These are phyloP conservation scores for Ceratobasidium sp. DNA, from an alignment of 1,284 basidiomycete species.

Conservation along the genomic window DNA sequence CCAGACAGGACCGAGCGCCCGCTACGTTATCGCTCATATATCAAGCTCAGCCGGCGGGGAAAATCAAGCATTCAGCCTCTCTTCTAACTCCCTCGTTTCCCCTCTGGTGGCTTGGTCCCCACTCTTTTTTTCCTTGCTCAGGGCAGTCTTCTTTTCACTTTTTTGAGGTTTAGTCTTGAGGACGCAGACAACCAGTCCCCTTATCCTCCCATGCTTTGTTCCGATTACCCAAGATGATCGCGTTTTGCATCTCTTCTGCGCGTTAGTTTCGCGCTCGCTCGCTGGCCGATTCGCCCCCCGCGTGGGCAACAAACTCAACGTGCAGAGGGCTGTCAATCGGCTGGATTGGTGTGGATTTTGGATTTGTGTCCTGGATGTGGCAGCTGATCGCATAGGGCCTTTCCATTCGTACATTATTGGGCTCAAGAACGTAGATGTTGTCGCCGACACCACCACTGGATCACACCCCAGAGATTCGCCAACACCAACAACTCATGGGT, in stretches of 20 bases:
- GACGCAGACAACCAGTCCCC: neutral
- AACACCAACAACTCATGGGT: constrained; percentile 27
- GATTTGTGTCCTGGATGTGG: neutral
- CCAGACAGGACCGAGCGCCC: neutral
- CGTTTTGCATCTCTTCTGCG: neutral
- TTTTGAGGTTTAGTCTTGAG: constrained; percentile 9
- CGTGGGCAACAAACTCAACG: neutral
- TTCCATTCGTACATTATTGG: constrained; percentile 33
- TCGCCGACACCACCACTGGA: constrained; percentile 26
- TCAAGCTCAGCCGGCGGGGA: neutral
- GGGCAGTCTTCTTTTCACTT: constrained; percentile 20
- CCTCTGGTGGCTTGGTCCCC: constrained; percentile 37
- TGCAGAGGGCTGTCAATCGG: neutral
- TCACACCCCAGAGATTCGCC: constrained; percentile 28
- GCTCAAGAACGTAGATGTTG: constrained; percentile 26
- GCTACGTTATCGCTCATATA: neutral
- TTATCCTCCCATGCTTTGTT: constrained; percentile 9
- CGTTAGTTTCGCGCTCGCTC: constrained; percentile 24
- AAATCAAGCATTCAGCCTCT: neutral
- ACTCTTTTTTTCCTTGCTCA: neutral
- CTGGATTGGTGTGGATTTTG: neutral
- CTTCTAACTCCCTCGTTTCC: neutral
- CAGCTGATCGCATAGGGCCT: neutral
- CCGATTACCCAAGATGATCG: constrained; percentile 3
- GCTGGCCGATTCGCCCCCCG: constrained; percentile 31